Evolutionary conservation across 352 stramenopile species (phyloP), one percentile per base, ranked within the genome.

Genomic region (Thalassiosira mediterranea): DNA sequence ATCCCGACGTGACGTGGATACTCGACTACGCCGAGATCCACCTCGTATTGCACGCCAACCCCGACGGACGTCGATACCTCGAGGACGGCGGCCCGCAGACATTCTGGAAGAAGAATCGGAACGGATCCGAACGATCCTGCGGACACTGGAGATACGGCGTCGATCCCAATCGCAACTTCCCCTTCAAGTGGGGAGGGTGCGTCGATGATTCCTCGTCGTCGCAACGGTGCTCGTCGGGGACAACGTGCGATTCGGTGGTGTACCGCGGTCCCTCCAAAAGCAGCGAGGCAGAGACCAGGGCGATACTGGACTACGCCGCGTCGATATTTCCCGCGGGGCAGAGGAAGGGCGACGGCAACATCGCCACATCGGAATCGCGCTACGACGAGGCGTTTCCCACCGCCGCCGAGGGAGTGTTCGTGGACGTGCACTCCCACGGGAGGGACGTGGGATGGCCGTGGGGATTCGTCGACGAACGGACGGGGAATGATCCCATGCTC

Each of bases 1-100:
- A 70, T 44, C 38, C 60, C 2, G 60, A 70, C 34, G 29, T 70
- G 28, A 58, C 37, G 3, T 46, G 31, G 42, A 46, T 70, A 37
- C n/a, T 70, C 21, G 46, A 70, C 60, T 61, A 70, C 40, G 61
- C 19, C 13, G 60, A 70, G 49, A 70, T 70, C 26, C 60, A 70
- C 25, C 17, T 70, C 0, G 37, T 70, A 28, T 58, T 70, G n/a
- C 42, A 59, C 17, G 42, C 60, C 44, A 70, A 70, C 47, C 60
- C 60, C 29, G 60, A 70, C n/a, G 60, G 60, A 48, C 37, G 60
- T 11, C 8, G 32, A 7, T 48, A 48, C 28, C 38, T 61, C 42
- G 60, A 70, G 46, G 47, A 29, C 7, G 57, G 52, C 10, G 52
- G 38, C 1, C 29, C 42, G 34, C 38, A 59, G 23, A 66, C 34